These are phyloP conservation scores for Aspergillus nanangensis DNA, from an alignment of 495 filamentous ascomycete species.

Conservation along the genomic window DNA sequence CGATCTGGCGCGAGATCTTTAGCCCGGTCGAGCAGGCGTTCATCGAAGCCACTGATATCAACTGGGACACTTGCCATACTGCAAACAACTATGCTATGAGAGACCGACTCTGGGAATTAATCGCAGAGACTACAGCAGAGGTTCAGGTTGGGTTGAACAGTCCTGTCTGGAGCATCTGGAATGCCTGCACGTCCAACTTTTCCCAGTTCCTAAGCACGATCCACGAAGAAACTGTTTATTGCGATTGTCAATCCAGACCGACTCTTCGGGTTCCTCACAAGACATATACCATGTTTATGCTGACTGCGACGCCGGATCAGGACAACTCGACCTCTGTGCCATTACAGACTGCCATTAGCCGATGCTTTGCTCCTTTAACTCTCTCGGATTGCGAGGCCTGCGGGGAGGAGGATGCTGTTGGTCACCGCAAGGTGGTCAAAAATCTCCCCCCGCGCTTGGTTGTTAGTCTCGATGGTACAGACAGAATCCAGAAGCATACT, in stretches of 20 bases:
- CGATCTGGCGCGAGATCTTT: conserved; percentile 9
- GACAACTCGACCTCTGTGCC: conserved; percentile 9
- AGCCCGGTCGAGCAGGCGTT: conserved; percentile 23
- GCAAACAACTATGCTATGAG: conserved; percentile 14
- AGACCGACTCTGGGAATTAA: conserved; percentile 14
- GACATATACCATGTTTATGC: background rate
- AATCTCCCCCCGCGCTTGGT: conserved; percentile 29
- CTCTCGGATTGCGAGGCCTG: conserved; percentile 11
- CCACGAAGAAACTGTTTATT: conserved; percentile 6
- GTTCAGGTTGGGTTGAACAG: conserved; percentile 5
- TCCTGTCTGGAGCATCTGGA: conserved; percentile 20
- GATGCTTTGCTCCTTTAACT: background rate
- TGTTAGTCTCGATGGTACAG: conserved; percentile 8
- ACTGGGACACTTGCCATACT: conserved; percentile 27
- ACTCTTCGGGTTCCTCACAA: background rate
- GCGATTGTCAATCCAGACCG: background rate
- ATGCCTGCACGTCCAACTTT: conserved; percentile 16
- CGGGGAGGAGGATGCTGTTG: background rate
- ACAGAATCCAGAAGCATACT: conserved; percentile 23
- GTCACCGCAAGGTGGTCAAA: conserved; percentile 3
- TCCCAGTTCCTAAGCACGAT: conserved; percentile 21
- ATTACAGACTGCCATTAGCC: conserved; percentile 13
- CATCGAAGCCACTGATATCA: conserved; percentile 26
- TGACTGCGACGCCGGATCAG: background rate
- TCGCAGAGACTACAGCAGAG: conserved; percentile 1